Base-by-base conservation (phyloP, 2,329 filamentous ascomycete genomes). In the Escovopsis sp. region DNA sequence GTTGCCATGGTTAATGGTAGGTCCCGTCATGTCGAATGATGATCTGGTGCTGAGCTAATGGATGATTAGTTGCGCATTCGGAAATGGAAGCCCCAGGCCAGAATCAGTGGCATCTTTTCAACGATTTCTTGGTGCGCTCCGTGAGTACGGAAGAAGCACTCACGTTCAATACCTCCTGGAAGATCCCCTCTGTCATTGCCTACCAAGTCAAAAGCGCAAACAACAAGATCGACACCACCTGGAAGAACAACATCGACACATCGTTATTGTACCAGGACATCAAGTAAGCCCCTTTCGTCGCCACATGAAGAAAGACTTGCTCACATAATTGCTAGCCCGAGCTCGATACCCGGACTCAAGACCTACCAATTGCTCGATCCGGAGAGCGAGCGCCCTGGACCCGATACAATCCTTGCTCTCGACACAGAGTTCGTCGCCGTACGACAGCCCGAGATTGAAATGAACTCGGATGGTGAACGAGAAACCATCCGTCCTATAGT, bases 371-470 rank as follows among this genome's bases (percentile, higher is more conserved):
- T 74, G 0, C 67, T 87, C 2, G 63, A 75, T 27, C 57, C 67
- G 0, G 53, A 66, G 1, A 64, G 60, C 0, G 88, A 95, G 60
- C 70, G 68, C 7, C 86, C 84, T 1, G 71, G 72, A 0, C 71
- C 80, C 0, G 75, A 80, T 12, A 86, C 78, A 2, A 81, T 91
- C 10, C 76, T 95, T 36, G 91, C 88, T 1, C 76, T 98, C 5
- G 91, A 98, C 56, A 94, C 93, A 0, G 91, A 98, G 59, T 98
- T 98, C 51, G 93, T 98, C 7, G 81, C 87, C 16, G 74, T 95
- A 2, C 84, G 93, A 49, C 83, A 91, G 50, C 86, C 91, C 37
- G 89, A 96, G 57, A 94, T 95, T 41, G 86, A 95, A 55, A 86
- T 98, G 65, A 94, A 93, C 58, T 88, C 89, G 3, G 88, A 95